Evolutionary conservation across 2,329 filamentous ascomycete genomes (phyloP), one percentile per base, ranked within the genome.

Genomic region (Ascochyta fabae): DNA sequence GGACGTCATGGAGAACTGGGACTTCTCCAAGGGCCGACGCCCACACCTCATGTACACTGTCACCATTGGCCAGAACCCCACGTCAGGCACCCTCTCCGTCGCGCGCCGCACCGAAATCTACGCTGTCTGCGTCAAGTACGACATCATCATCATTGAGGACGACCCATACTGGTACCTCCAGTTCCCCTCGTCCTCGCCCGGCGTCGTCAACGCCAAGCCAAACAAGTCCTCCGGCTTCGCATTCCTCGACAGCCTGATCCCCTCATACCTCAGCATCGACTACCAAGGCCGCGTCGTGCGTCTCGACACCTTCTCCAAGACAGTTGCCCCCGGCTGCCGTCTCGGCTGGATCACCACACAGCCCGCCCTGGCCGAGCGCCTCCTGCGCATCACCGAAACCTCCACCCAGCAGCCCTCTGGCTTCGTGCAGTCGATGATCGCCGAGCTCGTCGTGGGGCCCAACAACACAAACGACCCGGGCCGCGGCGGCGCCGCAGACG

Each of bases 81-180:
- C 92, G 0, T 88, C 90, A 27, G 87, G 89, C 29, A 86, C 90
- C 3, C 80, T 96, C 2, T 88, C 89, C 3, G 73, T 95, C 9
- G 78, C 88, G 67, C 86, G 94, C 36, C 85, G 91, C 51, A 89
- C 85, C 66, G 87, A 92, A 47, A 83, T 97, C 26, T 97, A 97
- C 71, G 85, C 83, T 16, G 73, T 97, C 13, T 95, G 90, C 77
- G 87, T 87, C 72, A 85, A 88, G 71, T 96, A 91, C 77, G 92
- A 97, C 74, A 84, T 97, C 60, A 85, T 97, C 68, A 96, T 97
- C 62, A 79, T 96, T 59, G 94, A 98, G 75, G 94, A 98, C 67
- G 93, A 97, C 60, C 94, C 94, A 6, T 97, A 97, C 79, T 97
- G 92, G 91, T 94, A 95, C 74, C 82, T 98, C 8, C 94, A 97